phyloP scores from a whole-genome alignment of 768 basidiomycete species.

The Austroboletus eburneus region DNA sequence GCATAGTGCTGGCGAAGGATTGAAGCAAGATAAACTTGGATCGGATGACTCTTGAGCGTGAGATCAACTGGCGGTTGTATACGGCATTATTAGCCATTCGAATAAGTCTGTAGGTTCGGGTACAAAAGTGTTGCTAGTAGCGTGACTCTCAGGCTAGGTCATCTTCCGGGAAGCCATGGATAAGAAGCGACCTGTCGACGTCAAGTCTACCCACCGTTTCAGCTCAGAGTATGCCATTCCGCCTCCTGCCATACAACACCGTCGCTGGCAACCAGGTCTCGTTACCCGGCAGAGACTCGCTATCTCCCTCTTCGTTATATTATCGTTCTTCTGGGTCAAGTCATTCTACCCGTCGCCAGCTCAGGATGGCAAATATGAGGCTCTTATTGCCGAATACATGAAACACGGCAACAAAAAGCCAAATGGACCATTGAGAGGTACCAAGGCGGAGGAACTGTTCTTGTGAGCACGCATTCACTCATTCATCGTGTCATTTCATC shows the following conservation, averaged over 20 bases:
- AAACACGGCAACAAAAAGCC: slow-evolving; percentile 12
- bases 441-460: slow-evolving; percentile 41
- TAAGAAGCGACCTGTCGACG: slow-evolving; percentile 11
- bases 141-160: too few species aligned
- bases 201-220: background rate
- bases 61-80: too few species aligned
- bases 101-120: too few species aligned
- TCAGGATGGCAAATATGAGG: slow-evolving; percentile 11
- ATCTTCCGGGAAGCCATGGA: too few species aligned
- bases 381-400: slow-evolving; percentile 17
- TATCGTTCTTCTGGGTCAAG: slow-evolving; percentile 15
- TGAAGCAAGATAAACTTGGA: slow-evolving; percentile 15
- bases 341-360: background rate
- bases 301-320: slow-evolving; percentile 8
- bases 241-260: slow-evolving; percentile 14
- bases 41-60: too few species aligned
- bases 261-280: background rate
- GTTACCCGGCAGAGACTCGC: slow-evolving; percentile 10
- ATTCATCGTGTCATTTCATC: background rate
- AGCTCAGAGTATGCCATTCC: slow-evolving; percentile 11
- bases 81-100: too few species aligned
- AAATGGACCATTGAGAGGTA: slow-evolving; percentile 27
- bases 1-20: slow-evolving; percentile 26
- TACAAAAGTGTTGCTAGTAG: too few species aligned
- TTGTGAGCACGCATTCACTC: slow-evolving; percentile 31